Conservation (phyloP, 1,284 basidiomycete genomes). For the Anthracocystis panici-leucophaei region DNA sequence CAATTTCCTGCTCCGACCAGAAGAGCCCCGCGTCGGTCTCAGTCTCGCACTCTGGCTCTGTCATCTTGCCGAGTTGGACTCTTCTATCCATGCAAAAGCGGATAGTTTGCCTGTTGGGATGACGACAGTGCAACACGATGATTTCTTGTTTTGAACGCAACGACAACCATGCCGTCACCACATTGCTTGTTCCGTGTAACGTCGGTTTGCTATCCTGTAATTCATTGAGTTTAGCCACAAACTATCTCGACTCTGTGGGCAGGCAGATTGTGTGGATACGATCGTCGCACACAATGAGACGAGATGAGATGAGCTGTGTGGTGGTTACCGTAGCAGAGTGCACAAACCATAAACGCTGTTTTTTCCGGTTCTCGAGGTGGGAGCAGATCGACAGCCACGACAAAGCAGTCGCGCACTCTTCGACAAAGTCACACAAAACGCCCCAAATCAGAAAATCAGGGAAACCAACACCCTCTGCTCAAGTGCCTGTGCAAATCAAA, state of each 20-base stretch:
- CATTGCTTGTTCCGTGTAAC: not conserved
- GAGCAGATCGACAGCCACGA: slow-evolving; percentile 2
- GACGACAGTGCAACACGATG: not conserved
- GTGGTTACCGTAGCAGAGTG: no score
- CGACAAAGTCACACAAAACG: slow-evolving; percentile 17
- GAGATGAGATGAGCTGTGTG: no score
- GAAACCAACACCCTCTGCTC: not conserved
- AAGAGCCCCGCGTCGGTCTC: slow-evolving; percentile 5
- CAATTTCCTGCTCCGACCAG: not conserved
- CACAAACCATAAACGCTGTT: not conserved
- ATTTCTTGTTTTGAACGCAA: not conserved
- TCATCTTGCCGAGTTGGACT: not conserved
- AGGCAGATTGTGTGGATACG: no score
- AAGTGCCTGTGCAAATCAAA: no score
- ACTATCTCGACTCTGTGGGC: no score
- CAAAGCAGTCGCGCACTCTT: not conserved
- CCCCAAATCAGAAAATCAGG: not conserved
- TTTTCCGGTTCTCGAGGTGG: slow-evolving; percentile 2
- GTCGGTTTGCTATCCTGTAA: not conserved
- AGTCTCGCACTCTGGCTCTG: no score
- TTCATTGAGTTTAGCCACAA: not conserved
- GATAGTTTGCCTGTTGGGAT: not conserved
- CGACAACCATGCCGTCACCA: not conserved
- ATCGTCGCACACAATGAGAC: no score
- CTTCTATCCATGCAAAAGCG: not conserved